Evolutionary conservation across 1,284 basidiomycete species (phyloP).

Genomic region (Cutaneotrichosporon mucoides): DNA sequence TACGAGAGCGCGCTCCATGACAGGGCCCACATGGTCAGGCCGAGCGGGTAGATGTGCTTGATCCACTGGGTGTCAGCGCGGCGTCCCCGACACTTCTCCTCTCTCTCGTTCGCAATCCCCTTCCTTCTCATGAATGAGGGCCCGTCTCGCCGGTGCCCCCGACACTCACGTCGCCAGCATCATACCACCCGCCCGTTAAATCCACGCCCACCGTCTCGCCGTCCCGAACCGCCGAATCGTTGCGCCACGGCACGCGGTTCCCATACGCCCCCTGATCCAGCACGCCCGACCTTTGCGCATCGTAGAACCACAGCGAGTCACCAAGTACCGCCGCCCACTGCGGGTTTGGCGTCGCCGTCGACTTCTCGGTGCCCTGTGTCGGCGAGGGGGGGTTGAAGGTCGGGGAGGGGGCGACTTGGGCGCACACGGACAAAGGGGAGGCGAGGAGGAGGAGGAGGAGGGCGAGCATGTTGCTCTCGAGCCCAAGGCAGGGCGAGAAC

Average conservation of each 20-base stretch:
- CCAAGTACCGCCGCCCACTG: constrained; percentile 80
- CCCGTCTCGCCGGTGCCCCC: too few relatives aligned
- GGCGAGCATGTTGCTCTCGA: not conserved
- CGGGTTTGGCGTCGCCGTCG: constrained; percentile 57
- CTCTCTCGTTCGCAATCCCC: not conserved
- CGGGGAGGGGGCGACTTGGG: constrained; percentile 38
- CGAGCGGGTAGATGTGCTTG: constrained; percentile 75
- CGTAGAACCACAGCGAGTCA: constrained; percentile 80
- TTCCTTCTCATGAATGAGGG: too few relatives aligned
- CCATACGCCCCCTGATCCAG: constrained; percentile 56
- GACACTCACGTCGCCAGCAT: constrained; percentile 59
- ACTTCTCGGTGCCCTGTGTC: constrained; percentile 55
- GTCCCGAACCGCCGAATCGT: constrained; percentile 70
- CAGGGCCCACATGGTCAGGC: constrained; percentile 72
- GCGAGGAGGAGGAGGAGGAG: not conserved
- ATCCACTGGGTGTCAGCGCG: constrained; percentile 56
- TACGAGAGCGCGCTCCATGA: constrained; percentile 83
- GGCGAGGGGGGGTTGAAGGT: constrained; percentile 55
- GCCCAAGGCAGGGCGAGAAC: too few relatives aligned
- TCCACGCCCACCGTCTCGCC: constrained; percentile 70
- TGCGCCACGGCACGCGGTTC: constrained; percentile 81
- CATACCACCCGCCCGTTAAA: constrained; percentile 81
- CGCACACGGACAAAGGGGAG: not conserved
- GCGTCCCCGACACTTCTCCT: not conserved
- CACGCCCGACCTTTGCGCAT: constrained; percentile 77